phyloP scores from a whole-genome alignment of 1,139 yeast species.

The Pichia sp. region DNA sequence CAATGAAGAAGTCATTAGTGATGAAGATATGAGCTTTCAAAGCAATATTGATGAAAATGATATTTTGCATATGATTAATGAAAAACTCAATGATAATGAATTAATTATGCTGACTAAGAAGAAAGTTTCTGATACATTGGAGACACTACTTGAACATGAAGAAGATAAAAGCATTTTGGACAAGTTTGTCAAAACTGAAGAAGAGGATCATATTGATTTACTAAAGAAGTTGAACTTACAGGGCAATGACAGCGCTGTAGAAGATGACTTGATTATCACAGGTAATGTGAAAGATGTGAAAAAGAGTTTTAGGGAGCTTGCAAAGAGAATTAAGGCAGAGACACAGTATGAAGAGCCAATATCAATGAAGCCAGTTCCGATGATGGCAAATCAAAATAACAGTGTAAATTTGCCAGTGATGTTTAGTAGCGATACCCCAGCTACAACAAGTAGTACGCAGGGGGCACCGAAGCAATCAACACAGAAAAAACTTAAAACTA shows the following conservation, averaged over 20 bases:
- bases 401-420: not conserved
- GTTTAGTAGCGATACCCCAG: not conserved
- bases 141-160: constrained; percentile 51
- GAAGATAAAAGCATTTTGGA: constrained; percentile 73
- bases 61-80: constrained; percentile 56
- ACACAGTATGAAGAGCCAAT: constrained; percentile 9
- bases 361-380: not conserved
- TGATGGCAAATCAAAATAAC: not conserved
- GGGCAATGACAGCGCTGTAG: constrained; percentile 20
- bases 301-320: constrained; percentile 27
- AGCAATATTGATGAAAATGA: constrained; percentile 27
- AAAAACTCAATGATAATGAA: constrained; percentile 54
- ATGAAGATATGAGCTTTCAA: constrained; percentile 9
- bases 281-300: constrained; percentile 20
- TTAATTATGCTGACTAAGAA: constrained; percentile 67
- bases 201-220: constrained; percentile 53
- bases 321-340: constrained; percentile 24
- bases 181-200: constrained; percentile 61
- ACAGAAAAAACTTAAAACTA: not conserved
- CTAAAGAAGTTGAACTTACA: constrained; percentile 39
- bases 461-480: not conserved
- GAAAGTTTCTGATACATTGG: constrained; percentile 70
- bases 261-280: constrained; percentile 14
- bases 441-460: not conserved
- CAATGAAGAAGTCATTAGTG: constrained; percentile 21